Evolutionary conservation across 441 rosid genomes (phyloP), one percentile per base, ranked within the genome.

Genomic region (Jatropha podagrica): DNA sequence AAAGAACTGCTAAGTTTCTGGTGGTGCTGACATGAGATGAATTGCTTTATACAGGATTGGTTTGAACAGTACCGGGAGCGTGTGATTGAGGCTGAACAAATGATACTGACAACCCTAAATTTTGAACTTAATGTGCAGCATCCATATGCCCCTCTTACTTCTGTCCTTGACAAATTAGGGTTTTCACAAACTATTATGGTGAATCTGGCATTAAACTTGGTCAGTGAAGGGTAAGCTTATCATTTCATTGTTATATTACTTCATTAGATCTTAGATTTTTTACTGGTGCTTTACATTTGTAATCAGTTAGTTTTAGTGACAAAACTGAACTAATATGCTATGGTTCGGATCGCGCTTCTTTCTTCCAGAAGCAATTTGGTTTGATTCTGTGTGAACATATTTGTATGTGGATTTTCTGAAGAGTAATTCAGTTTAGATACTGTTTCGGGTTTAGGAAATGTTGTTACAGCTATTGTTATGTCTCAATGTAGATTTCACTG

Each of bases 71-170:
- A 90, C 71, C 88, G 92, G 70, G 93, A 90, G 69, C 88, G 88
- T 63, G 90, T 88, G 74, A 79, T 40, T 5, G 93, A 90, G 78
- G 94, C 94, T 42, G 97, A 91, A 86, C 94, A 88, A 82, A 85
- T 90, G 88, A 85, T 91, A 71, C 69, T 91, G 86, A 86, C 93
- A 0, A 87, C 97, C 38, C 85, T 92, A 59, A 90, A 92, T 78
- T 92, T 92, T 83, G 97, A 92, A 81, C 93, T 92, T 41, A 83
- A 75, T 23, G 93, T 92, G 83, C 93, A 88, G 64, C 97, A 92
- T 81, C 97, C 97, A 55, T 92, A 83, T 76, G 86, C 59, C 79
- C 86, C 92, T 65, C 94, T 92, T 54, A 88, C 92, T 75, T 84
- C 87, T 42, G 84, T 85, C 77, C 86, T 92, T 59, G 76, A 78